Evolutionary conservation across 768 basidiomycete genomes (phyloP).

Genomic region (Cystobasidium tubakii): DNA sequence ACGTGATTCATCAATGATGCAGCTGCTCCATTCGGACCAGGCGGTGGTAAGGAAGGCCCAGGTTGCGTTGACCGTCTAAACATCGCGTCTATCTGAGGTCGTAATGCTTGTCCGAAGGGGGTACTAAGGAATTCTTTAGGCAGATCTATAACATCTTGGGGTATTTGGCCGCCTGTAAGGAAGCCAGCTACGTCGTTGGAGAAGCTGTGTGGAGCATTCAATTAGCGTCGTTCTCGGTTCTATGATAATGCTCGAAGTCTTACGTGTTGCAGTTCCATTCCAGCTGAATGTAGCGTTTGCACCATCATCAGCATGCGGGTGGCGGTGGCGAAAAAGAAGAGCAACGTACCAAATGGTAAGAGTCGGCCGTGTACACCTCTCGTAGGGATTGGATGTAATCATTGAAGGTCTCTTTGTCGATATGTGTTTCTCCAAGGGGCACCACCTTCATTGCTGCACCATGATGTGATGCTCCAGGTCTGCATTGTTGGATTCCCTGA

Average conservation of each 20-base stretch:
- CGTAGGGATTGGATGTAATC: conserved; percentile 74
- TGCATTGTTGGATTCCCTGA: conserved; percentile 66
- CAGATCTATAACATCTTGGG: conserved; percentile 41
- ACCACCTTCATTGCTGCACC: conserved; percentile 30
- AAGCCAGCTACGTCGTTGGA: conserved; percentile 44
- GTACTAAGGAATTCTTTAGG: conserved; percentile 38
- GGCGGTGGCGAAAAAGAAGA: neutral
- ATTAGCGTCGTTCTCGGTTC: too few relatives aligned
- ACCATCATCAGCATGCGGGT: conserved; percentile 32
- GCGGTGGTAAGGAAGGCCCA: neutral
- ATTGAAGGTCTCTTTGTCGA: conserved; percentile 60
- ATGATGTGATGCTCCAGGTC: conserved; percentile 69
- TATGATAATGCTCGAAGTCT: neutral
- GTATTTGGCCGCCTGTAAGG: conserved; percentile 39
- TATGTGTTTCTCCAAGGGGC: conserved; percentile 23
- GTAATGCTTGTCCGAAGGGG: conserved; percentile 16
- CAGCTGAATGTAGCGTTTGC: too few relatives aligned
- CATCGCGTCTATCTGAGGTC: conserved; percentile 33
- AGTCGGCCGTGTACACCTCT: conserved; percentile 79
- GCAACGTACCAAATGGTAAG: conserved; percentile 55
- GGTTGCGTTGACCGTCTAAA: conserved; percentile 9
- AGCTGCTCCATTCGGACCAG: neutral
- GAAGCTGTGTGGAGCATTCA: neutral
- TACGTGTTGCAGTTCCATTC: conserved; percentile 45
- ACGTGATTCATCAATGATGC: neutral